Base-by-base conservation (phyloP, 495 filamentous ascomycete genomes). In the Xylaria telfairii region DNA sequence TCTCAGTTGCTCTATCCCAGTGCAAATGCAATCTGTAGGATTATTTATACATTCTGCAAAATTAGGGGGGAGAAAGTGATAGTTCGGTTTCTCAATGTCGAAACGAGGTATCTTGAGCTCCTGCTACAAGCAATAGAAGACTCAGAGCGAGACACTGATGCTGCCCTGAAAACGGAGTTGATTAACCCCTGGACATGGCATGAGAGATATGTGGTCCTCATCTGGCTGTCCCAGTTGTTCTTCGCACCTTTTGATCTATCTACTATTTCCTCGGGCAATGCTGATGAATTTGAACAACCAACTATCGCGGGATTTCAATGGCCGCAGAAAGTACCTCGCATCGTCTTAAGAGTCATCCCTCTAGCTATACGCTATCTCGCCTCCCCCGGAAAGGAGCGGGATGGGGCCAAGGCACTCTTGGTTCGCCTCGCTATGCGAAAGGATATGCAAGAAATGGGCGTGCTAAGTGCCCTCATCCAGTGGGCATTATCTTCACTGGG, bases 11-110 rank as follows among this genome's bases (percentile, higher is more conserved):
- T 88, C 2, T 81, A 83, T 67, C 85, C 92, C 0, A 79, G 93
- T 6, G 88, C 90, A 17, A 87, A 87, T 66, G 93, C 92, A 28
- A 87, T 97, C 61, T 92, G 90, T 78, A 88, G 85, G 70, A 81
- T 98, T 17, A 81, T 99, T 17, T 97, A 98, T 79, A 92, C 91
- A 0, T 89, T 98, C 67, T 98, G 94, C 86, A 99, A 99, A 78
- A 89, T 98, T 67, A 88, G 96, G 59, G 96, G 96, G 30, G 90
- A 93, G 77, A 98, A 98, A 75, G 91, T 98, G 24, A 92, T 98
- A 71, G 90, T 91, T 65, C 85, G 93, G 30, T 98, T 98, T 78
- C 83, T 98, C 41, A 93, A 92, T 73, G 95, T 95, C 76, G 95
- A 97, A 73, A 92, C 94, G 0, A 90, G 87, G 68, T 89, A 92